These are phyloP conservation scores for Grigorovia jiainica DNA, from an alignment of 805 yeast genomes.

Conservation along the genomic window DNA sequence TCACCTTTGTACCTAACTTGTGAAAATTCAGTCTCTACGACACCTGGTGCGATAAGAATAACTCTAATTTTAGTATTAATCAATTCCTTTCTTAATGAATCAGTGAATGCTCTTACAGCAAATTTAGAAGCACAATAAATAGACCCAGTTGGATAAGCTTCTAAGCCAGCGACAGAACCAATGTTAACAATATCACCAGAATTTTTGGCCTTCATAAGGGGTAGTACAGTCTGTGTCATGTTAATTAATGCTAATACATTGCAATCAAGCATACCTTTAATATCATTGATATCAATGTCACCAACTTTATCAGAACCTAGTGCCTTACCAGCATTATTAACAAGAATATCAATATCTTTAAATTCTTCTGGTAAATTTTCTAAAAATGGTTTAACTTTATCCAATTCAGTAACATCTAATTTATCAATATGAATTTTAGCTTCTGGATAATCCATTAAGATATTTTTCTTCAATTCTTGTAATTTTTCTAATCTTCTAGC, in stretches of 20 bases:
- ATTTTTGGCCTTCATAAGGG: conserved; percentile 59
- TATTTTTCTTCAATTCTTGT: conserved; percentile 37
- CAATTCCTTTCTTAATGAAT: conserved; percentile 64
- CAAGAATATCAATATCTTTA: conserved; percentile 53
- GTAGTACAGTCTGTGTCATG: conserved; percentile 70
- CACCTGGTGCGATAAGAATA: conserved; percentile 60
- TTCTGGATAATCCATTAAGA: conserved; percentile 38
- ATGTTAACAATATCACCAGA: conserved; percentile 64
- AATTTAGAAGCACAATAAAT: conserved; percentile 71
- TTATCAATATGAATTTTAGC: conserved; percentile 37
- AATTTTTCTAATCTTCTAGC: conserved; percentile 70
- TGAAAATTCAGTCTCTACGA: conserved; percentile 61
- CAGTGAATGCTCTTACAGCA: conserved; percentile 62
- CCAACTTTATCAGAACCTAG: conserved; percentile 74
- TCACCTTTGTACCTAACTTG: conserved; percentile 54
- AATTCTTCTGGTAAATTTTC: conserved; percentile 47
- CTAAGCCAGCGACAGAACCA: conserved; percentile 75
- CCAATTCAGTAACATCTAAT: conserved; percentile 51
- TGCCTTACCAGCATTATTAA: conserved; percentile 76
- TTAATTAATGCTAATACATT: conserved; percentile 82
- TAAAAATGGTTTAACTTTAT: conserved; percentile 44
- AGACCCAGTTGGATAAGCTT: conserved; percentile 70
- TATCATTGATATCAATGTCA: conserved; percentile 49
- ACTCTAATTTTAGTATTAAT: conserved; percentile 60
- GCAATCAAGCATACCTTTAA: conserved; percentile 70